A percentile compares a stretch with the other conserved stretches of the same genome.
Evolutionary conservation across 768 basidiomycete species (phyloP).

Genomic region (Amanita polypyramis): DNA sequence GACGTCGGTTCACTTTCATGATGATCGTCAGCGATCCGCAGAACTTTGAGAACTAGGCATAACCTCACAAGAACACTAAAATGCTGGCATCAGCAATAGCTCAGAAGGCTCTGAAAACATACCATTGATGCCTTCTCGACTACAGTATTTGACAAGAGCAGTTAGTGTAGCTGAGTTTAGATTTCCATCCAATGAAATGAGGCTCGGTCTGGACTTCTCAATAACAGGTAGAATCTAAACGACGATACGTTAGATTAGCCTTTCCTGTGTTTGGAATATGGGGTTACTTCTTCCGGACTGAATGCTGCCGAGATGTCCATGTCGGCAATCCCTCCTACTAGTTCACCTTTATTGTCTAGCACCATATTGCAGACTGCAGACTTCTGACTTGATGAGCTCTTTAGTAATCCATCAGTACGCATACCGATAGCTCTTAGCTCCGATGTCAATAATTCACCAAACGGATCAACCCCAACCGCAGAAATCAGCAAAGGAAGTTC

Average conservation of each 20-base stretch:
- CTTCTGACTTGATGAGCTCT: slow-evolving; percentile 19
- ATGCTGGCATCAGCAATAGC: slow-evolving; percentile 5
- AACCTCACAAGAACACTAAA: slow-evolving; percentile 67
- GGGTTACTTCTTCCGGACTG: slow-evolving; percentile 31
- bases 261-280: not conserved
- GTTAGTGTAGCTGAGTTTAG: slow-evolving; percentile 43
- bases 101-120: slow-evolving; percentile 14
- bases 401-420: slow-evolving; percentile 67
- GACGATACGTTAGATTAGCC: not conserved
- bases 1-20: slow-evolving; percentile 84
- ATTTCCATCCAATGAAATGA: slow-evolving; percentile 76
- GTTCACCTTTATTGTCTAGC: slow-evolving; percentile 56
- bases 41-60: not conserved
- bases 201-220: slow-evolving; percentile 32
- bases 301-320: slow-evolving; percentile 64
- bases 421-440: slow-evolving; percentile 59
- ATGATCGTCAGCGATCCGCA: slow-evolving; percentile 7
- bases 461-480: slow-evolving; percentile 65
- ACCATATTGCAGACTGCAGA: slow-evolving; percentile 87
- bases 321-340: slow-evolving; percentile 85
- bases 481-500: slow-evolving; percentile 48
- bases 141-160: slow-evolving; percentile 41
- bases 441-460: slow-evolving; percentile 55
- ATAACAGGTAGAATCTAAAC: slow-evolving; percentile 45
- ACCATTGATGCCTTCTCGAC: slow-evolving; percentile 41